phyloP scores from a whole-genome alignment of 495 filamentous ascomycete species.

The Hapsidospora chrysogenum region DNA sequence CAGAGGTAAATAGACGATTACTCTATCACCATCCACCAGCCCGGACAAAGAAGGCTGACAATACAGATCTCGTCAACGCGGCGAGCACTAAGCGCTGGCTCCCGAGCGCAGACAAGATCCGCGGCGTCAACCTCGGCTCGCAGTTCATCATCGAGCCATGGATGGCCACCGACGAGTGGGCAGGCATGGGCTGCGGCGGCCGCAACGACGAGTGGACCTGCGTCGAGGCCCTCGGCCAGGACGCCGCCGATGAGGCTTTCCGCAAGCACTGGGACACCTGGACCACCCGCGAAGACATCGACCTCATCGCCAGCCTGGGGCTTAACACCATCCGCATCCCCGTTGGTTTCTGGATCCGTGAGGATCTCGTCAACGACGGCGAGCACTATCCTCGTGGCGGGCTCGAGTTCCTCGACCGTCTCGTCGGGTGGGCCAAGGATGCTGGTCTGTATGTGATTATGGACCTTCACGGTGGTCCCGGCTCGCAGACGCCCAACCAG shows the following conservation, averaged over 20 bases:
- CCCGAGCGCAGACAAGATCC: conserved; percentile 28
- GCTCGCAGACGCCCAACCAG: conserved; percentile 33
- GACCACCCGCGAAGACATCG: conserved; percentile 39
- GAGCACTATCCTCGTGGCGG: conserved; percentile 33
- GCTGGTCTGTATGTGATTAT: conserved; percentile 45
- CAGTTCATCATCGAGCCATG: conserved; percentile 44
- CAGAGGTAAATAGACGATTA: neutral
- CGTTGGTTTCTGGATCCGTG: conserved; percentile 46
- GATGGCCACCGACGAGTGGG: conserved; percentile 35
- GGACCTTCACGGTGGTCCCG: conserved; percentile 47
- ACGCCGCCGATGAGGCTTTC: conserved; percentile 34
- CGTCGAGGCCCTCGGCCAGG: conserved; percentile 34
- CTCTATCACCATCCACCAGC: neutral
- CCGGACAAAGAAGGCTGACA: neutral
- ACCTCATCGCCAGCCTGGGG: conserved; percentile 32
- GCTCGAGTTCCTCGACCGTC: conserved; percentile 30
- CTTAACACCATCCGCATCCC: conserved; percentile 48
- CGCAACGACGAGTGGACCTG: conserved; percentile 40
- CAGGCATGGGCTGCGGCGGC: conserved; percentile 34
- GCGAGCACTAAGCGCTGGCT: conserved; percentile 14
- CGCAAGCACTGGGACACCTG: conserved; percentile 40
- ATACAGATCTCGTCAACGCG: neutral
- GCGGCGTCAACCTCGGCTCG: conserved; percentile 44
- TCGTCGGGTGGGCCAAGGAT: conserved; percentile 39
- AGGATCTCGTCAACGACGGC: conserved; percentile 35